Conservation (phyloP, 2,329 filamentous ascomycete genomes). For the Metarhizium album region DNA sequence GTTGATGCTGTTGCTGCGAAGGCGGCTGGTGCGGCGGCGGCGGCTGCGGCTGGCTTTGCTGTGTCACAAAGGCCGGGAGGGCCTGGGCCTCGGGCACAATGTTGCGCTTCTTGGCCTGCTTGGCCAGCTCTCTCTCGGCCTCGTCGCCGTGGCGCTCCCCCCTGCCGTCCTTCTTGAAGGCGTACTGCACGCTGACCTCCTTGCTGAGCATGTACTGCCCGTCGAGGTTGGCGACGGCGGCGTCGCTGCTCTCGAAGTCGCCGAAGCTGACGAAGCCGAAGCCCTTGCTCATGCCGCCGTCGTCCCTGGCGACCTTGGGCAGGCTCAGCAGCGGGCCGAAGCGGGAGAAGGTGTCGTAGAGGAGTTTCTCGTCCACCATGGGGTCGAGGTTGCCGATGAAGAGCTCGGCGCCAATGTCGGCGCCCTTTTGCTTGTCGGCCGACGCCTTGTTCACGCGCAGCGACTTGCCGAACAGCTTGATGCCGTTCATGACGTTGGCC, state of each 20-base stretch:
- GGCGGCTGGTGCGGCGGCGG: slow-evolving; percentile 26
- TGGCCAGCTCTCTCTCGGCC: slow-evolving; percentile 82
- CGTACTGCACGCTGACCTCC: slow-evolving; percentile 92
- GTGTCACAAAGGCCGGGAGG: slow-evolving; percentile 62
- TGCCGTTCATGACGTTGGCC: slow-evolving; percentile 90
- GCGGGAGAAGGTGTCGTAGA: slow-evolving; percentile 87
- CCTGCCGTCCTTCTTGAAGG: slow-evolving; percentile 98
- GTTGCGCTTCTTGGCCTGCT: slow-evolving; percentile 89
- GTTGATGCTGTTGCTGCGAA: slow-evolving; percentile 14
- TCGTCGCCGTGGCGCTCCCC: slow-evolving; percentile 92
- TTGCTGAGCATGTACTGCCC: slow-evolving; percentile 96
- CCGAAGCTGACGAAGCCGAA: slow-evolving; percentile 93
- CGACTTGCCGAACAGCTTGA: slow-evolving; percentile 85
- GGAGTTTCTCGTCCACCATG: slow-evolving; percentile 88
- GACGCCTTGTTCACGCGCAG: slow-evolving; percentile 89
- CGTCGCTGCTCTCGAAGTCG: slow-evolving; percentile 88
- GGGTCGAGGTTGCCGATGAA: slow-evolving; percentile 93
- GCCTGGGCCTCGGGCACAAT: slow-evolving; percentile 72
- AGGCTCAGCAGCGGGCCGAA: slow-evolving; percentile 78
- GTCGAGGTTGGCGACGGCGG: slow-evolving; percentile 85
- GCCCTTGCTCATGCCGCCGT: slow-evolving; percentile 79
- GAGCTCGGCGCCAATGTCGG: slow-evolving; percentile 91
- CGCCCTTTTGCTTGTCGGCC: slow-evolving; percentile 87
- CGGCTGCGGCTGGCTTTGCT: slow-evolving; percentile 9
- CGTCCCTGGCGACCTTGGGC: slow-evolving; percentile 88